Evolutionary conservation across 345 rosid genomes (phyloP).

Genomic region (Euphorbia tirucalli): DNA sequence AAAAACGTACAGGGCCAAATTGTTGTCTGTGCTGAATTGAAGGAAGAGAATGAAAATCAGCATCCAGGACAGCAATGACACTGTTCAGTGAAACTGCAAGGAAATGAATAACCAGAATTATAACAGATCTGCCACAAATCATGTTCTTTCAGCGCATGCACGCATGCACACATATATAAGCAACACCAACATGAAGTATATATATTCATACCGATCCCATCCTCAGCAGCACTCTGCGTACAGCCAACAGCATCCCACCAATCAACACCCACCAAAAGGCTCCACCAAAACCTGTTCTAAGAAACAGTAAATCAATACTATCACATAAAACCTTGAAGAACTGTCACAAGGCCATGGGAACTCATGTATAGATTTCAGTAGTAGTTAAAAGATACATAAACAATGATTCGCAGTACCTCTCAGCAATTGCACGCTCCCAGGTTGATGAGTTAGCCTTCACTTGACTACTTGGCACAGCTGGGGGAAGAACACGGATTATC

Average conservation of each 20-base stretch:
- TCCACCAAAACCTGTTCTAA: constrained; percentile 96
- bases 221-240: constrained; percentile 99
- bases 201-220: constrained; percentile 68
- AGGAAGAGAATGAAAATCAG: constrained; percentile 97
- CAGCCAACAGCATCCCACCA: constrained; percentile 99
- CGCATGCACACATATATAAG: not conserved
- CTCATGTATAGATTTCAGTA: not conserved
- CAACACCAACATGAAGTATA: not conserved
- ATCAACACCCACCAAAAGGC: constrained; percentile 99
- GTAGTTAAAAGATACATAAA: not conserved
- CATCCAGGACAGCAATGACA: constrained; percentile 98
- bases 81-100: constrained; percentile 89
- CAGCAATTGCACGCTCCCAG: constrained; percentile 99
- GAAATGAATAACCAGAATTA: constrained; percentile 16
- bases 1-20: constrained; percentile 92
- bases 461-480: constrained; percentile 80
- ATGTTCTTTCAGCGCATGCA: not conserved
- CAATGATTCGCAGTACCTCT: constrained; percentile 53
- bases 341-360: not conserved
- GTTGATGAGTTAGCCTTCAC: constrained; percentile 71
- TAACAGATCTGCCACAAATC: not conserved
- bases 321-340: constrained; percentile 5
- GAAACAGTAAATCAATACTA: constrained; percentile 21
- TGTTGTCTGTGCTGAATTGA: constrained; percentile 89
- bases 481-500: constrained; percentile 94